These are phyloP conservation scores for Gossypium stocksii DNA, from an alignment of 345 rosid genomes.

Conservation along the genomic window DNA sequence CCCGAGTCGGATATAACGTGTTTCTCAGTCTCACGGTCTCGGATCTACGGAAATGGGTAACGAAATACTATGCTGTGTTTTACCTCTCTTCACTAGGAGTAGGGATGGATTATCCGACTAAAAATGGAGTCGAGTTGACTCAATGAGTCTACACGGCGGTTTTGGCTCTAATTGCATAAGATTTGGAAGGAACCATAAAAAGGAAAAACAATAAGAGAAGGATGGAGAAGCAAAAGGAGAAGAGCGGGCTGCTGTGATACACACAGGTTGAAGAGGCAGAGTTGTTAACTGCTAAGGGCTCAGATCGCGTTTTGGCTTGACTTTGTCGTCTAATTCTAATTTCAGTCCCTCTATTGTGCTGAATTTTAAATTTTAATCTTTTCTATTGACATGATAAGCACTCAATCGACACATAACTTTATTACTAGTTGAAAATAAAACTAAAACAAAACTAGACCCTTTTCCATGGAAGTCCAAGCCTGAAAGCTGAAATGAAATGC, in stretches of 20 bases:
- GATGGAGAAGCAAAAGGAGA: neutral
- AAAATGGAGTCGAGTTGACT: slow-evolving; percentile 15
- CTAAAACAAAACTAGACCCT: no score
- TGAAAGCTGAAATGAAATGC: no score
- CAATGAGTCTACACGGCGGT: neutral
- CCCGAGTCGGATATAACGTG: slow-evolving; percentile 50
- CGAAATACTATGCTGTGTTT: slow-evolving; percentile 12
- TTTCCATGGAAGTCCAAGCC: no score
- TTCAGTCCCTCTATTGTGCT: no score
- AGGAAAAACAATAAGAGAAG: neutral
- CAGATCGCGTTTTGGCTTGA: slow-evolving; percentile 30
- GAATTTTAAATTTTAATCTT: no score
- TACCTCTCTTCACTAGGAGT: neutral
- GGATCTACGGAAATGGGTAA: slow-evolving; percentile 35
- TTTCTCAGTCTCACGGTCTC: slow-evolving; percentile 20
- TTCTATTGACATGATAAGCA: no score
- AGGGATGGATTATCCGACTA: neutral
- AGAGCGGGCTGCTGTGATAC: neutral
- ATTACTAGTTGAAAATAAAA: no score
- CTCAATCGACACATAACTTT: no score
- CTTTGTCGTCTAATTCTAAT: neutral
- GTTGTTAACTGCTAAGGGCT: slow-evolving; percentile 24
- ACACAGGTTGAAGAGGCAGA: neutral
- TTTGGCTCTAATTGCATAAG: slow-evolving; percentile 7
- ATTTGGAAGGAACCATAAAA: neutral